phyloP scores from a whole-genome alignment of 768 basidiomycete species.

The Rhodotorula graminis region DNA sequence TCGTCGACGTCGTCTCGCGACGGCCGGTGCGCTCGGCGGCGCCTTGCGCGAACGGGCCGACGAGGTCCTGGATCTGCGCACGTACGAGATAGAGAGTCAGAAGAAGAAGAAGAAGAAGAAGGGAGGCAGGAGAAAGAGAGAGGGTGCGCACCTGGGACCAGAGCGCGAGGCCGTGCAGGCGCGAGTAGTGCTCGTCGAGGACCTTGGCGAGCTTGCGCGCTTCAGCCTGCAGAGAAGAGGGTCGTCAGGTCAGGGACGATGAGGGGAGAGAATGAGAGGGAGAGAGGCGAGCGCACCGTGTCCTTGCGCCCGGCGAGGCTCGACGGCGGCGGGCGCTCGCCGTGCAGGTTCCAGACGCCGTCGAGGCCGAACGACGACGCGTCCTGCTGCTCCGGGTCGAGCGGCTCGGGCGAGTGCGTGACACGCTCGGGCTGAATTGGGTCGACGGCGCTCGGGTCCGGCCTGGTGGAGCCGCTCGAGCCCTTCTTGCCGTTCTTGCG shows the following conservation, averaged over 20 bases:
- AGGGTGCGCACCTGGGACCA: slow-evolving; percentile 21
- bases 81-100: neutral
- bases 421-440: slow-evolving; percentile 26
- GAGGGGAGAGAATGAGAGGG: too few species aligned
- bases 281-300: slow-evolving; percentile 50
- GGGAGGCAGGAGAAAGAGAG: neutral
- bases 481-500: neutral
- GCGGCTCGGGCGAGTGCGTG: slow-evolving; percentile 36
- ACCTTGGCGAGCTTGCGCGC: slow-evolving; percentile 31
- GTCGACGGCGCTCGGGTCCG: slow-evolving; percentile 23
- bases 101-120: too few species aligned
- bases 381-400: slow-evolving; percentile 42
- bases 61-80: slow-evolving; percentile 20
- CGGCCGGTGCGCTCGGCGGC: neutral
- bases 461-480: neutral
- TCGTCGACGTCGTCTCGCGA: neutral
- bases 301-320: slow-evolving; percentile 87
- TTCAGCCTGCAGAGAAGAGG: slow-evolving; percentile 7
- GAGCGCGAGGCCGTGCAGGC: slow-evolving; percentile 24
- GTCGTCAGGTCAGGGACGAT: neutral
- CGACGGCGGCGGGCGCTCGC: slow-evolving; percentile 80
- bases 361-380: slow-evolving; percentile 52
- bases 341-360: slow-evolving; percentile 76
- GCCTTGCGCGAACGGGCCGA: neutral
- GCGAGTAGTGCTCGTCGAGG: slow-evolving; percentile 34